These are phyloP conservation scores for Sequoia sempervirens DNA, from an alignment of 75 land plant species.

Conservation along the genomic window DNA sequence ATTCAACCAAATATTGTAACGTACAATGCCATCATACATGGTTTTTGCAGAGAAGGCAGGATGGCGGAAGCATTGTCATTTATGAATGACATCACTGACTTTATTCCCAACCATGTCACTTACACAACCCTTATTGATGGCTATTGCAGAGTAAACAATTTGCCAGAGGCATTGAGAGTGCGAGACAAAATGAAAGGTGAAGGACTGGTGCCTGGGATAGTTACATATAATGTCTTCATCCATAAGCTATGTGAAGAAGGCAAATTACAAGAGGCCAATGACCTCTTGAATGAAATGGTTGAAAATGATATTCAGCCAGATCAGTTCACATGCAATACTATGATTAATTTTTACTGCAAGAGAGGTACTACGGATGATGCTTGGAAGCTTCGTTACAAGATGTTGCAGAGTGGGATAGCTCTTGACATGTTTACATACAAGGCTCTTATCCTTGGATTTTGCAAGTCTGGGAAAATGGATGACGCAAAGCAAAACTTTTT, in stretches of 20 bases:
- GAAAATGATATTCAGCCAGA: slow-evolving; percentile 56
- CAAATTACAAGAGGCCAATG: slow-evolving; percentile 52
- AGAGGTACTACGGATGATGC: slow-evolving; percentile 55
- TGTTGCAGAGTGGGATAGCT: slow-evolving; percentile 45
- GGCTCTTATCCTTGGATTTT: slow-evolving; percentile 65
- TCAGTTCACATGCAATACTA: slow-evolving; percentile 57
- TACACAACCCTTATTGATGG: slow-evolving; percentile 70
- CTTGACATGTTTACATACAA: slow-evolving; percentile 53
- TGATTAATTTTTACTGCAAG: slow-evolving; percentile 66
- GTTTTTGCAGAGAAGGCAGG: slow-evolving; percentile 58
- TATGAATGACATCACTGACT: slow-evolving; percentile 44
- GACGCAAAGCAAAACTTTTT: slow-evolving; percentile 49
- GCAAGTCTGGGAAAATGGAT: slow-evolving; percentile 35
- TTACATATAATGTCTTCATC: slow-evolving; percentile 53
- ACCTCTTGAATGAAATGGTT: slow-evolving; percentile 53
- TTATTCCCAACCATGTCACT: slow-evolving; percentile 49
- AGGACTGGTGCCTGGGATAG: slow-evolving; percentile 49
- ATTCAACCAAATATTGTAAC: slow-evolving; percentile 61
- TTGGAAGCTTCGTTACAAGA: slow-evolving; percentile 46
- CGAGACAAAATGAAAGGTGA: slow-evolving; percentile 41
- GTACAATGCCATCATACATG: slow-evolving; percentile 55
- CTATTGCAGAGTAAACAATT: slow-evolving; percentile 45
- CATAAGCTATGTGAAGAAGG: slow-evolving; percentile 55
- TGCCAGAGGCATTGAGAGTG: slow-evolving; percentile 44
- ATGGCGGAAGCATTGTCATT: slow-evolving; percentile 58